Base-by-base conservation (phyloP, 2,329 filamentous ascomycete genomes). In the Cladosporium austrohemisphaericum region DNA sequence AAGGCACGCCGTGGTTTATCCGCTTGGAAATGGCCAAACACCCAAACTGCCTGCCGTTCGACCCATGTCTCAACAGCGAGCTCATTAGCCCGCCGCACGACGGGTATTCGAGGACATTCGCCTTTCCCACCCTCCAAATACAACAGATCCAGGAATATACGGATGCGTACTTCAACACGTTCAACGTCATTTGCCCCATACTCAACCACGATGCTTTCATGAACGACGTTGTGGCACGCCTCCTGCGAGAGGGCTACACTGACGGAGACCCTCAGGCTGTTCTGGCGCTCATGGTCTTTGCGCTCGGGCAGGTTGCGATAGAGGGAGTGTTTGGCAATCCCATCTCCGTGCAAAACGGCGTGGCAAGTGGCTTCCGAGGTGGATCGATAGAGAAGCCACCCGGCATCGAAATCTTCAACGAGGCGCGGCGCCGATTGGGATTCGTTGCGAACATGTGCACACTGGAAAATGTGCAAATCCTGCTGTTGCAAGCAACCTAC, bases 381-480 rank as follows among this genome's bases (percentile, higher is more conserved):
- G 77, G 78, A 1, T 71, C 73, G 2, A 56, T 63, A 2, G 67
- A 71, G 11, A 68, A 67, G 14, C 80, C 80, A 2, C 80, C 81
- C 0, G 81, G 81, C 0, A 60, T 84, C 2, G 71, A 71, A 1
- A 71, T 81, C 28, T 84, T 83, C 64, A 84, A 84, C 54, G 80
- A 83, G 62, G 81, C 79, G 13, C 71, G 80, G 43, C 75, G 73
- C 51, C 70, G 78, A n/a, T 71, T 83, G 59, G 80, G 81, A 0
- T 82, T 81, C 59, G 70, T 76, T 8, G 58, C 77, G 46, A 76
- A 75, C 1, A 74, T 79, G 19, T 78, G 73, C 57, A 78, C 72
- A 41, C 62, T 84, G 20, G 79, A 82, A 55, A 81, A 77, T 52
- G 71, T 83, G 6, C 81, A 84, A 57, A 74, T 80, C 37, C 74